These are phyloP conservation scores for Bauhinia variegata DNA, from an alignment of 306 rosid species.

Conservation along the genomic window DNA sequence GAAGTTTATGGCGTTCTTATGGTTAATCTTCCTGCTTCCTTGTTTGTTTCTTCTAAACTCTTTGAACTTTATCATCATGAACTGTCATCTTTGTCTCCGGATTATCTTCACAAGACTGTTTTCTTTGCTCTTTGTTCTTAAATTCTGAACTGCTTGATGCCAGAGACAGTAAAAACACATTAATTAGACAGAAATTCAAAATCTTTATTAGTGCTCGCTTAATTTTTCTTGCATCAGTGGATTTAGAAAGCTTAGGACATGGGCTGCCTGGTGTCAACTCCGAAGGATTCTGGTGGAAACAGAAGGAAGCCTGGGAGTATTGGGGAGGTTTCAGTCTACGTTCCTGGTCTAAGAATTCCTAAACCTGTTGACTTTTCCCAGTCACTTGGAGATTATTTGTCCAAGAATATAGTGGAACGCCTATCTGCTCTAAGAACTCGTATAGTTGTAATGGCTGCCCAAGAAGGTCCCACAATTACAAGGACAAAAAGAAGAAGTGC, in stretches of 20 bases:
- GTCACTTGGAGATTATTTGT: slow-evolving; percentile 69
- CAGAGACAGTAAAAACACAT: slow-evolving; percentile 18
- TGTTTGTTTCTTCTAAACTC: slow-evolving; percentile 39
- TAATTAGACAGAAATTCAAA: slow-evolving; percentile 12
- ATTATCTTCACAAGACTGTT: slow-evolving; percentile 30
- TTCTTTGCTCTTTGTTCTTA: slow-evolving; percentile 29
- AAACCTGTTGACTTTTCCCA: slow-evolving; percentile 87
- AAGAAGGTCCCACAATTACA: slow-evolving; percentile 92
- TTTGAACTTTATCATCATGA: slow-evolving; percentile 32
- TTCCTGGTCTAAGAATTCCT: slow-evolving; percentile 94
- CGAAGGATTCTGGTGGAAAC: slow-evolving; percentile 75
- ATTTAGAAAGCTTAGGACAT: slow-evolving; percentile 53
- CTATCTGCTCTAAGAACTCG: slow-evolving; percentile 87
- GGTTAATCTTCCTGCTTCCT: slow-evolving; percentile 49
- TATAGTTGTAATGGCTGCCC: slow-evolving; percentile 94
- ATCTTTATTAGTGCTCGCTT: slow-evolving; percentile 40
- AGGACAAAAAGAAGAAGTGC: slow-evolving; percentile 84
- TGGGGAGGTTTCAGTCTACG: slow-evolving; percentile 92
- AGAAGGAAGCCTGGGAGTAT: slow-evolving; percentile 90
- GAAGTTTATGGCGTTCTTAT: slow-evolving; percentile 43
- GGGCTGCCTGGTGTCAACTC: slow-evolving; percentile 86
- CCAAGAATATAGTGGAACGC: slow-evolving; percentile 82
- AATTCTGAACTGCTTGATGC: slow-evolving; percentile 15
- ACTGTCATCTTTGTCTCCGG: slow-evolving; percentile 30
- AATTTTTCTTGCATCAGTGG: slow-evolving; percentile 43